Conservation (phyloP, 352 stramenopile species). For the Phytopythium oedochilum region DNA sequence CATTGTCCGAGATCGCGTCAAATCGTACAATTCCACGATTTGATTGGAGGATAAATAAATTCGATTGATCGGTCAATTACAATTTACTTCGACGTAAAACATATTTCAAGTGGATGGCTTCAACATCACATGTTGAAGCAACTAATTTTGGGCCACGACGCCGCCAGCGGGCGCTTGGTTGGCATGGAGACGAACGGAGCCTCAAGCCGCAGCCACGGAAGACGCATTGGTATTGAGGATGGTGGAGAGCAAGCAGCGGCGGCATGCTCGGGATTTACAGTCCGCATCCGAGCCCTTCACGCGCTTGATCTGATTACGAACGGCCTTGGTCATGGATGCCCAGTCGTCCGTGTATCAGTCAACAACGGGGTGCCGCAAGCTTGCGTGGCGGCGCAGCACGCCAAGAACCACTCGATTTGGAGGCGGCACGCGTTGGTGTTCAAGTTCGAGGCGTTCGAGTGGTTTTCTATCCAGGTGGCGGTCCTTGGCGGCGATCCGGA, state of each 20-base stretch:
- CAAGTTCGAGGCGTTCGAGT: slow-evolving; percentile 1
- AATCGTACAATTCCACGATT: too few relatives aligned
- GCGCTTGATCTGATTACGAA: neutral
- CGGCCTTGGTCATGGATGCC: neutral
- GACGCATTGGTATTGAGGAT: too few relatives aligned
- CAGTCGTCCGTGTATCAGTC: neutral
- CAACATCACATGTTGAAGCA: too few relatives aligned
- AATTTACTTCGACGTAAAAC: too few relatives aligned
- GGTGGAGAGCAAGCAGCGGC: neutral
- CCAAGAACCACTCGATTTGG: slow-evolving; percentile 30
- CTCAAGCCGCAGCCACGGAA: too few relatives aligned
- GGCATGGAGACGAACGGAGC: neutral
- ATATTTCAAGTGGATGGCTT: too few relatives aligned
- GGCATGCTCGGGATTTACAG: neutral
- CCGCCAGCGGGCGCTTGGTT: too few relatives aligned
- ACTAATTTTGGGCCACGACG: too few relatives aligned
- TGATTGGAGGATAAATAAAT: too few relatives aligned
- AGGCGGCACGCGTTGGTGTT: slow-evolving; percentile 18
- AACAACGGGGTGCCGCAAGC: slow-evolving; percentile 7
- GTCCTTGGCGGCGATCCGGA: neutral
- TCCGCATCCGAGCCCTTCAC: neutral
- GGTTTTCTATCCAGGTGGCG: slow-evolving; percentile 4
- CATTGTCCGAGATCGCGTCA: too few relatives aligned
- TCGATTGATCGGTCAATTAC: too few relatives aligned
- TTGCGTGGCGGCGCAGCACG: slow-evolving; percentile 18